Conservation (phyloP, 768 basidiomycete species). For the Trametes coccinea region DNA sequence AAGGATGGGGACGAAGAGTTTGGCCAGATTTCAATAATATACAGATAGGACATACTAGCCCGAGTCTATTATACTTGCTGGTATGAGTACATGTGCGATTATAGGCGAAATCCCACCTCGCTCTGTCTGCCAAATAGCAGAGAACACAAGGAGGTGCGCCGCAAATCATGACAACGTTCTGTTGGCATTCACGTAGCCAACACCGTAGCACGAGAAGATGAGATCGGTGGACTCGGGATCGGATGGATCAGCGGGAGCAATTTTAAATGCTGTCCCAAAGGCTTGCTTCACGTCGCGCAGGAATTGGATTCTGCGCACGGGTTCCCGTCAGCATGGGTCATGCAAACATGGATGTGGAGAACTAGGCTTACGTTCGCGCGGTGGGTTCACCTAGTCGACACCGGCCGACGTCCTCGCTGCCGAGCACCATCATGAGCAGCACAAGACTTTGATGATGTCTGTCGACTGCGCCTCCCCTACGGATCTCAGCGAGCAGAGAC, state of each 20-base stretch:
- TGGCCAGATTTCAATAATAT: constrained; percentile 77
- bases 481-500: constrained; percentile 75
- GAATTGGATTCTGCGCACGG: constrained; percentile 78
- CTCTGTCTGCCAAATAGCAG: neutral
- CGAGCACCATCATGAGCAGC: constrained; percentile 90
- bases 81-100: neutral
- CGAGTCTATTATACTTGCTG: constrained; percentile 5
- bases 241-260: constrained; percentile 58
- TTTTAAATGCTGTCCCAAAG: constrained; percentile 94
- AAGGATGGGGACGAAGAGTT: constrained; percentile 61
- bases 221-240: constrained; percentile 58
- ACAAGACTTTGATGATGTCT: constrained; percentile 85
- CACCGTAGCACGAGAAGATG: constrained; percentile 87
- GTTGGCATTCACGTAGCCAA: constrained; percentile 89
- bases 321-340: neutral
- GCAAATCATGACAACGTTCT: constrained; percentile 59
- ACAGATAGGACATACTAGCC: constrained; percentile 44
- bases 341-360: neutral
- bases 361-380: constrained; percentile 55
- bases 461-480: constrained; percentile 87
- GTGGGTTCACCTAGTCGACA: constrained; percentile 86
- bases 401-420: constrained; percentile 94
- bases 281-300: constrained; percentile 77
- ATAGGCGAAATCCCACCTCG: neutral
- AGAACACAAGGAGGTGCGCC: too few species aligned